Conservation (phyloP, 305 asterid species). For the Solanum hybrid region DNA sequence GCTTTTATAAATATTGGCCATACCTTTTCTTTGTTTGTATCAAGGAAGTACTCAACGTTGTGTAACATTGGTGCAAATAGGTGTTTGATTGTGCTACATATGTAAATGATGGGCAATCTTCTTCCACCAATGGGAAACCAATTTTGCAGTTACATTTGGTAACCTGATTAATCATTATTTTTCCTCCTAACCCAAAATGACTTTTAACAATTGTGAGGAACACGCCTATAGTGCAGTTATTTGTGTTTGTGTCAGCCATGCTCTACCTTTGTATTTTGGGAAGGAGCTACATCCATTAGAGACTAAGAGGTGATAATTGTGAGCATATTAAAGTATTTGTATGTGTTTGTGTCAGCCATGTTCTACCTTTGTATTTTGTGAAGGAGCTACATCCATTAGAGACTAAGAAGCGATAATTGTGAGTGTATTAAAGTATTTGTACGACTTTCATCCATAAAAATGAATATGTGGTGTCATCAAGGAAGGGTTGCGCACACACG, state of each 20-base stretch:
- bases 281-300: background rate
- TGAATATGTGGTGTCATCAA: background rate
- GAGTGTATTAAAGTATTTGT: background rate
- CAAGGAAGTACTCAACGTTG: background rate
- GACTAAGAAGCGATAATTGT: background rate
- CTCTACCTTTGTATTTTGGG: background rate
- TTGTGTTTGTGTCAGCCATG: background rate
- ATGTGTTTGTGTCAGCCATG: background rate
- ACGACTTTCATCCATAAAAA: background rate
- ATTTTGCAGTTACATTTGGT: too few relatives aligned
- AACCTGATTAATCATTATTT: too few relatives aligned
- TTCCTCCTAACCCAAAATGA: background rate
- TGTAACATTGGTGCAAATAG: background rate
- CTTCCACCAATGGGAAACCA: background rate
- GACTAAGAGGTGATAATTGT: background rate
- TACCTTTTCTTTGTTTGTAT: background rate
- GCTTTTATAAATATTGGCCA: background rate
- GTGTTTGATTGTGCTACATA: background rate
- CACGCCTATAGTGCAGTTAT: background rate
- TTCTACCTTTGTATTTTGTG: background rate
- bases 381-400: background rate
- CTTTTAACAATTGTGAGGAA: background rate
- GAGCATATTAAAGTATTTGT: background rate
- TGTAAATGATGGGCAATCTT: too few relatives aligned
- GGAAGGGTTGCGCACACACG: background rate